phyloP scores from a whole-genome alignment of 352 stramenopile genomes.

The Pythium brachiatum region DNA sequence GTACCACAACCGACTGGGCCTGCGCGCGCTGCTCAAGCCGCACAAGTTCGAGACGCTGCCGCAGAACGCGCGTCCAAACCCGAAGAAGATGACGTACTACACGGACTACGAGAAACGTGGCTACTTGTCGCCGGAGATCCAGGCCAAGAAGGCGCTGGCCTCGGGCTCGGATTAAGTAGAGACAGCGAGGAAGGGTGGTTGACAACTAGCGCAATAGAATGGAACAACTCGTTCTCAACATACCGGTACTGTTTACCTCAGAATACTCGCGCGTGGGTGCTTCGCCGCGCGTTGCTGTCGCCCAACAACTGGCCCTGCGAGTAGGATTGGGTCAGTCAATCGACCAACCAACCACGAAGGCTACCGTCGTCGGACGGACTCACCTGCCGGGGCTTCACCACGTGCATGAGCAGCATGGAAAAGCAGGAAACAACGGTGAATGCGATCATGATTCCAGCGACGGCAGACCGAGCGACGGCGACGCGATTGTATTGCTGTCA shows the following conservation, averaged over 20 bases:
- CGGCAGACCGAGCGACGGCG: conserved; percentile 30
- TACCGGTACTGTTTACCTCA: conserved; percentile 2
- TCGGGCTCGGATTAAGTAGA: conserved; percentile 23
- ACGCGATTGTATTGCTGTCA: conserved; percentile 38
- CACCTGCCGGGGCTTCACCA: conserved; percentile 35
- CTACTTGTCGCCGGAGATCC: conserved; percentile 96
- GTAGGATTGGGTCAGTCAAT: not conserved
- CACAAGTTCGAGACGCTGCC: conserved; percentile 96
- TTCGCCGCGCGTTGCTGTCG: conserved; percentile 6
- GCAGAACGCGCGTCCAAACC: conserved; percentile 91
- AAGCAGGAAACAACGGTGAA: conserved; percentile 39
- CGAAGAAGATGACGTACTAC: conserved; percentile 98
- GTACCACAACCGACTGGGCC: conserved; percentile 96
- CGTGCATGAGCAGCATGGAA: conserved; percentile 33
- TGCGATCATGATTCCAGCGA: conserved; percentile 38
- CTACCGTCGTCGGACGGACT: not conserved
- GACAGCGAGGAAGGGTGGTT: not conserved
- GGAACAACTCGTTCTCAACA: conserved; percentile 2
- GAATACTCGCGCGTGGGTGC: conserved; percentile 25
- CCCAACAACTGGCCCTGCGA: conserved; percentile 32
- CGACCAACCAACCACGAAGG: not conserved
- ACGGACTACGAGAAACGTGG: conserved; percentile 95
- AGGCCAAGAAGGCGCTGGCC: conserved; percentile 86
- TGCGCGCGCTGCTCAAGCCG: conserved; percentile 93
- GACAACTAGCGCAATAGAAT: conserved; percentile 8